Evolutionary conservation across 805 yeast species (phyloP).

Genomic region (Ogataea thermomethanolica): DNA sequence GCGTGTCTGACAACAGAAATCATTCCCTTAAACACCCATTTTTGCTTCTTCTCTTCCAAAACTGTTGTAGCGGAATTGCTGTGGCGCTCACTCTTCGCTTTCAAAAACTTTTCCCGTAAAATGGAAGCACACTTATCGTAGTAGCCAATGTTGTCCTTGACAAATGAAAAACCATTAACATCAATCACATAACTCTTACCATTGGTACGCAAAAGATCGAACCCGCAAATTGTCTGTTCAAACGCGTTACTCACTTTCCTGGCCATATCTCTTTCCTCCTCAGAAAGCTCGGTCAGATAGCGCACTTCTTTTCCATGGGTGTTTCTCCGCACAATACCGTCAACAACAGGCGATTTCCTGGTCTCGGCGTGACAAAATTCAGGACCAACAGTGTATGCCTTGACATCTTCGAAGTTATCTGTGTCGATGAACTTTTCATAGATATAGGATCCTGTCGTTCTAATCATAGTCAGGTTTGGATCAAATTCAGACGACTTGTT

Average conservation of each 20-base stretch:
- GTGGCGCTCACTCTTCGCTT: constrained; percentile 52
- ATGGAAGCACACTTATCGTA: constrained; percentile 82
- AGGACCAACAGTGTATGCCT: constrained; percentile 95
- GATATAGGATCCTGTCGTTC: constrained; percentile 87
- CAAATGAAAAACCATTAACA: constrained; percentile 97
- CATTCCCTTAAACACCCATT: constrained; percentile 94
- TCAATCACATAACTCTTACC: constrained; percentile 92
- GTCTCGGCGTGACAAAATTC: constrained; percentile 96
- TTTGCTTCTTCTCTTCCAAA: constrained; percentile 66
- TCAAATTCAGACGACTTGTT: constrained; percentile 96
- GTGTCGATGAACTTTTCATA: constrained; percentile 97
- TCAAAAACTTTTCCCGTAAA: constrained; percentile 66
- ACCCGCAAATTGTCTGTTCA: constrained; percentile 95
- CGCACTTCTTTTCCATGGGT: constrained; percentile 97
- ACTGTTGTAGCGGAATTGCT: constrained; percentile 33
- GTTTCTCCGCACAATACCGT: constrained; percentile 94
- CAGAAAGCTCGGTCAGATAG: constrained; percentile 74
- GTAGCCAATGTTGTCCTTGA: constrained; percentile 83
- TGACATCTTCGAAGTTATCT: constrained; percentile 96
- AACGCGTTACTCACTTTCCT: constrained; percentile 67
- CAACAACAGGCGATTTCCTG: constrained; percentile 98
- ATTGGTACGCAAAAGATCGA: constrained; percentile 84
- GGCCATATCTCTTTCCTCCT: constrained; percentile 80
- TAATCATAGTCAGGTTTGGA: constrained; percentile 65
- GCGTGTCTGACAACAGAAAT: constrained; percentile 94